Base-by-base conservation (phyloP, 1,284 basidiomycete species). In the Gomphus bonarii region DNA sequence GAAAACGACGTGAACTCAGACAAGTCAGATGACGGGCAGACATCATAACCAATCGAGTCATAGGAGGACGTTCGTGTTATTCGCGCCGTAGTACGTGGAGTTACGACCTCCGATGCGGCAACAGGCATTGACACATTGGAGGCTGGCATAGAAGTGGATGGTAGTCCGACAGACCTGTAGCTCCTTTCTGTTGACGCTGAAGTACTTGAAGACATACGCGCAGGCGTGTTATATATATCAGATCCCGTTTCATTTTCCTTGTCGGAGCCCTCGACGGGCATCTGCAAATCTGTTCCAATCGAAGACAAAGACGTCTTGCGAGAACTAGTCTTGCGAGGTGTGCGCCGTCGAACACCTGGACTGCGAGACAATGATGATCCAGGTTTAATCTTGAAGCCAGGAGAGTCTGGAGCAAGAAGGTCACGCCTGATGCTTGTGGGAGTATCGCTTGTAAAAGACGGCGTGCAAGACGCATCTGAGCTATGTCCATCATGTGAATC, bases 321-420 rank as follows among this genome's bases (percentile, higher is more conserved):
- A 5, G 68, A 69, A 18, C 65, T 72, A 11, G 72, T 52, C 25
- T 46, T 67, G 12, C 75, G 70, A 3, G 76, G 74, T 4, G 70
- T 70, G 33, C 81, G 72, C 54, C 85, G 72, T 50, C 82, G 70
- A 7, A 88, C 74, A 38, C 76, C 85, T 7, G 79, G 69, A 1
- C 79, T 77, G 28, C 85, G 74, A 7, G 80, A 78, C 22, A 88
- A 64, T 1, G 69, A 58, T 9, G 62, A 50, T 8, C 51, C 56
- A 11, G 60, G 57, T 22, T 30, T 22, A 31, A 38, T 59, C 5
- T 38, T 33, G 3, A 48, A 63, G 1, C 66, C 66, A 12, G 68
- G 66, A 11, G 72, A 72, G 1, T 69, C 70, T 0, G 70, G 69
- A 10, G 64, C 62, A 68, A 63, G 2, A 63, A 64, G 0, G 65